Conservation (phyloP, 495 filamentous ascomycete genomes). For the Penicillium bovifimosum region DNA sequence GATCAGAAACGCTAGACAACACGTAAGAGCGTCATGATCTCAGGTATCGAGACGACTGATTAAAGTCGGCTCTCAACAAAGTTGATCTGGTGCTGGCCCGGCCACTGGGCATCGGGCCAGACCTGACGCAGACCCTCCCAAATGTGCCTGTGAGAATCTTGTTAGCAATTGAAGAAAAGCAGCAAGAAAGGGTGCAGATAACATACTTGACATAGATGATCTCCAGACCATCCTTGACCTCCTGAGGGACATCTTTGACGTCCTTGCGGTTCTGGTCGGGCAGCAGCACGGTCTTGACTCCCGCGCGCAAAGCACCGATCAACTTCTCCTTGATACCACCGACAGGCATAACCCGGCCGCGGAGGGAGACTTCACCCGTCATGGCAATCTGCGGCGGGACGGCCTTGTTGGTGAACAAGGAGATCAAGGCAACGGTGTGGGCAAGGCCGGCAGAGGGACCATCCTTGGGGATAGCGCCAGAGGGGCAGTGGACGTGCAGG, state of each 20-base stretch:
- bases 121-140: slow-evolving; percentile 81
- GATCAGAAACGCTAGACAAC: not conserved
- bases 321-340: slow-evolving; percentile 99
- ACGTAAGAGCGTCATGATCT: not conserved
- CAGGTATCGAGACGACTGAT: not conserved
- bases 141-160: slow-evolving; percentile 55
- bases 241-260: slow-evolving; percentile 82
- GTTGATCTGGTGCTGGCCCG: slow-evolving; percentile 58
- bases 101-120: slow-evolving; percentile 82
- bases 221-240: slow-evolving; percentile 81
- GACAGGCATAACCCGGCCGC: slow-evolving; percentile 82
- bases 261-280: slow-evolving; percentile 90
- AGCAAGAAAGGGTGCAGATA: not conserved
- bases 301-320: slow-evolving; percentile 87
- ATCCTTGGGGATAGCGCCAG: slow-evolving; percentile 92
- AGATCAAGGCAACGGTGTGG: slow-evolving; percentile 89
- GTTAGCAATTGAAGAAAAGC: slow-evolving; percentile 11
- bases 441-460: slow-evolving; percentile 85
- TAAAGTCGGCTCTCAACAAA: slow-evolving; percentile 60
- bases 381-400: slow-evolving; percentile 93
- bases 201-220: slow-evolving; percentile 84
- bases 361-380: slow-evolving; percentile 90
- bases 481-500: slow-evolving; percentile 95
- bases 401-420: slow-evolving; percentile 79
- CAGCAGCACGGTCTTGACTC: slow-evolving; percentile 89